These are phyloP conservation scores for Erythrophleum fordii DNA, from an alignment of 306 rosid genomes.

Conservation along the genomic window DNA sequence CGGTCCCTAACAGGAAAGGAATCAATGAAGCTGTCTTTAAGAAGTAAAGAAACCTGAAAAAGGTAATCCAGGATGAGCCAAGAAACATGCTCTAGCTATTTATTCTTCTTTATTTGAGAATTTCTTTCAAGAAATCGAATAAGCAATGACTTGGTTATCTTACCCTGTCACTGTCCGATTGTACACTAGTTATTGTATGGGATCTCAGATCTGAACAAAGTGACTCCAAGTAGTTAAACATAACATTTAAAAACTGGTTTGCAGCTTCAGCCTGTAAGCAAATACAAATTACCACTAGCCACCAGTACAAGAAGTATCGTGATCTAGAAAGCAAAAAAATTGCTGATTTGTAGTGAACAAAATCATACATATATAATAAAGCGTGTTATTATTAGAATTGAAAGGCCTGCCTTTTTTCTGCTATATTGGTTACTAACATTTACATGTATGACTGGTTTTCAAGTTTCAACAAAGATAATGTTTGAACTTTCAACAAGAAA, in stretches of 20 bases:
- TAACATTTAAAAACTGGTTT: conserved; percentile 64
- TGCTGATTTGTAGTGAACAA: conserved; percentile 28
- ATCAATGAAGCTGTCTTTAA: conserved; percentile 90
- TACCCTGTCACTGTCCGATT: conserved; percentile 89
- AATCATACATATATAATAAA: conserved; percentile 13
- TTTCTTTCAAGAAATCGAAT: conserved; percentile 21
- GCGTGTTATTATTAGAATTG: not conserved
- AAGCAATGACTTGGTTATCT: conserved; percentile 36
- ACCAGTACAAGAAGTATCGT: conserved; percentile 22
- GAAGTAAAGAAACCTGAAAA: conserved; percentile 95
- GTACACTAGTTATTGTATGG: conserved; percentile 88
- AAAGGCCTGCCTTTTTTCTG: not conserved
- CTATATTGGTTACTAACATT: not conserved
- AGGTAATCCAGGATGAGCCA: conserved; percentile 28
- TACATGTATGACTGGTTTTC: not conserved
- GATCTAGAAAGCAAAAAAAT: not conserved
- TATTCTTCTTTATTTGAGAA: conserved; percentile 24
- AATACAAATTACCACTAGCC: conserved; percentile 27
- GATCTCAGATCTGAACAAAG: conserved; percentile 80
- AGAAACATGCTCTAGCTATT: conserved; percentile 22
- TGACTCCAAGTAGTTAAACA: conserved; percentile 78
- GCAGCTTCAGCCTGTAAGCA: conserved; percentile 78
- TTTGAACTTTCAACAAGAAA: not conserved
- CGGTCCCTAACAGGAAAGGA: conserved; percentile 84
- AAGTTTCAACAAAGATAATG: not conserved